Conservation (phyloP, 345 rosid genomes). For the Toxicodendron radicans region DNA sequence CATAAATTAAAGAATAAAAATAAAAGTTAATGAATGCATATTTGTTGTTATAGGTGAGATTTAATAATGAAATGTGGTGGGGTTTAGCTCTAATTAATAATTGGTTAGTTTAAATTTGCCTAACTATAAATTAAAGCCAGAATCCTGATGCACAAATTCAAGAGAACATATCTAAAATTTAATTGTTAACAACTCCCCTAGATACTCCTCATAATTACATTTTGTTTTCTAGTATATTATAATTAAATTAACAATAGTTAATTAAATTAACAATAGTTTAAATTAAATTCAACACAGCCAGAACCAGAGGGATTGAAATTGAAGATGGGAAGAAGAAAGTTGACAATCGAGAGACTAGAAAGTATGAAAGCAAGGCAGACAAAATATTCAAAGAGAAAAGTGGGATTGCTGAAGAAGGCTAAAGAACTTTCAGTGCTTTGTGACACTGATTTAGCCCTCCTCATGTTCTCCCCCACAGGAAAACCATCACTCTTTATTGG, state of each 20-base stretch:
- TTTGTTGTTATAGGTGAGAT: too few relatives aligned
- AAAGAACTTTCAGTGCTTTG: conserved; percentile 32
- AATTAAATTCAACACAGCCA: too few relatives aligned
- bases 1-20: too few relatives aligned
- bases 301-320: too few relatives aligned
- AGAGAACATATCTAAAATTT: neutral
- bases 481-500: conserved; percentile 25
- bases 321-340: conserved; percentile 42
- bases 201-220: conserved; percentile 6
- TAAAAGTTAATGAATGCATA: too few relatives aligned
- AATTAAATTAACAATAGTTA: neutral
- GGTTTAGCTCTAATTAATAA: too few relatives aligned
- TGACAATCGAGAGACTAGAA: conserved; percentile 29
- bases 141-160: neutral
- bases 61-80: too few relatives aligned
- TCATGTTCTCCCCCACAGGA: conserved; percentile 31
- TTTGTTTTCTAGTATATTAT: neutral
- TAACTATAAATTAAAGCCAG: too few relatives aligned
- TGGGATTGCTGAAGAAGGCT: conserved; percentile 40
- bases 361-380: conserved; percentile 31
- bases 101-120: too few relatives aligned
- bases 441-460: conserved; percentile 33
- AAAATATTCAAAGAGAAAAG: conserved; percentile 50
- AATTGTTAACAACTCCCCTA: neutral
- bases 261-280: neutral